Base-by-base conservation (phyloP, 2,329 filamentous ascomycete genomes). In the Aciculosporium take region DNA sequence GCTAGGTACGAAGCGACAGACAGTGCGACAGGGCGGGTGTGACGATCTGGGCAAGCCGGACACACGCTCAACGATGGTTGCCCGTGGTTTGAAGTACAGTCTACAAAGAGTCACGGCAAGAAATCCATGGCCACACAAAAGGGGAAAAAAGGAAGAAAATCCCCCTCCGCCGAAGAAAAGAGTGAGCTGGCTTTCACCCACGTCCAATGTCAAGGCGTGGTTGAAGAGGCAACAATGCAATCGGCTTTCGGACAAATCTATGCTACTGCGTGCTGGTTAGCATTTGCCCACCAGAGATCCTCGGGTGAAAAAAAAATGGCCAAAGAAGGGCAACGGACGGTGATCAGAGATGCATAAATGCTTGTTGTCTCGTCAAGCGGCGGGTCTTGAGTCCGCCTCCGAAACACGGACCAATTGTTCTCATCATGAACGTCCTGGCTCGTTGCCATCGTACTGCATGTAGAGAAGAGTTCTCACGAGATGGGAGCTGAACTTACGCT, bases 391-490 rank as follows among this genome's bases (percentile, higher is more conserved):
- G 74, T 76, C 81, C 79, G 79, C 81, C 62, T 89, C 82, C 76
- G 84, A 79, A 89, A 91, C 84, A 89, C 83, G 84, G 84, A 89
- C 84, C 82, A 88, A 88, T 79, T 71, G 71, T 73, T 82, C 72
- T 88, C 84, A 87, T 88, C 83, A 63, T 51, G 45, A 43, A 52
- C 42, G 33, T 32, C 38, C 35, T 42, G 35, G 34, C 29, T 38
- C 29, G 20, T 20, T 33, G 28, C 39, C 34, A 30, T 34, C n/a
- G n/a, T n/a, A n/a, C n/a, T n/a, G n/a, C n/a, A n/a, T 18, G 21
- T 20, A 37, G 12, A 38, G 18, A 13, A 18, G 15, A 12, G 17
- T 31, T n/a, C 9, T 17, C 10, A 9, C 21, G 6, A 6, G 7
- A 34, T 28, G 13, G 12, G 18, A 35, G 13, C n/a, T 31, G 37